Percentiles rank a stretch among this genome's conserved stretches.
These are phyloP conservation scores for Ocimum tenuiflorum DNA, from an alignment of 257 asterid species.

Conservation along the genomic window DNA sequence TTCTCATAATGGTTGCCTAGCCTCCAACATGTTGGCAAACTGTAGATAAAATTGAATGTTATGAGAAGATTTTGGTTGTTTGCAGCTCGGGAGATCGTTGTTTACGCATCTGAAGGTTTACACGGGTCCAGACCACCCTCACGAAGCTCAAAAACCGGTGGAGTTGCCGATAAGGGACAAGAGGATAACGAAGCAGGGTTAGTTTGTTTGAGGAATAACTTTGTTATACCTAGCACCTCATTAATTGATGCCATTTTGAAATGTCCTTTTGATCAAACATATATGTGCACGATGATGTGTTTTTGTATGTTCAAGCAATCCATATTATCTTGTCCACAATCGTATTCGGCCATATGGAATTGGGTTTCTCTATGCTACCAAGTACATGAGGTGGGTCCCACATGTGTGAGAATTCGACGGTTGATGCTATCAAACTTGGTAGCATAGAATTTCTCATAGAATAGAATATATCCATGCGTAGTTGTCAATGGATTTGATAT, in stretches of 20 bases:
- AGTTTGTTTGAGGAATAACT: too few species aligned
- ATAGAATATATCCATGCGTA: too few species aligned
- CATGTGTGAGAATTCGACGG: too few species aligned
- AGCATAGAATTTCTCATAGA: too few species aligned
- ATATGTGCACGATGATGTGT: constrained; percentile 5
- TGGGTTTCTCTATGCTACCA: too few species aligned
- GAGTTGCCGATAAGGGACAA: constrained; percentile 85
- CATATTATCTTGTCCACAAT: background rate
- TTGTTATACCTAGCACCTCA: too few species aligned
- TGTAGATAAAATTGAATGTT: too few species aligned
- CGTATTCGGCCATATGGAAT: too few species aligned
- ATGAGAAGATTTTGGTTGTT: constrained; percentile 14
- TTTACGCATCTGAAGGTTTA: constrained; percentile 87
- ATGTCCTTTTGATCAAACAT: background rate
- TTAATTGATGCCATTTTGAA: too few species aligned
- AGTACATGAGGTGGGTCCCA: too few species aligned
- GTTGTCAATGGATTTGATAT: too few species aligned
- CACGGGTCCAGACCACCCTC: constrained; percentile 89
- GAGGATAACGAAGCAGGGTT: constrained; percentile 54
- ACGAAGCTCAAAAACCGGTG: constrained; percentile 74
- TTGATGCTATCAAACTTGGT: too few species aligned
- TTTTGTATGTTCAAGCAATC: constrained; percentile 9
- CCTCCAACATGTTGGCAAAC: background rate
- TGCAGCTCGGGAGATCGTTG: constrained; percentile 85
- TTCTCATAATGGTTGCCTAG: background rate